Conservation (phyloP, 257 asterid genomes). For the Solanum boliviense region DNA sequence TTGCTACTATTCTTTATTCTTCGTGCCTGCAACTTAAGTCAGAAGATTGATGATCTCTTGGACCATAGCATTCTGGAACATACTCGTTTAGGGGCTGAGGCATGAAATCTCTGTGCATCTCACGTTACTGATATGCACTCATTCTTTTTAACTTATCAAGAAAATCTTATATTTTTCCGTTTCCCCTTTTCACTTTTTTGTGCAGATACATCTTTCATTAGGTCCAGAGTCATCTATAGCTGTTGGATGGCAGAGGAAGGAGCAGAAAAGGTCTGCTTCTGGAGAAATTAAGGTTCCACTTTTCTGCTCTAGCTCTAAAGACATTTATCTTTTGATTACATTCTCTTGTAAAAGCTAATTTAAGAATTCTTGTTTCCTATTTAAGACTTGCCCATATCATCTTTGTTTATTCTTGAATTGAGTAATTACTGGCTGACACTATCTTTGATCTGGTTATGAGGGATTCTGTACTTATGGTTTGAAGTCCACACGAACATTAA, state of each 20-base stretch:
- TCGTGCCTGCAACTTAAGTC: neutral
- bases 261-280: constrained; percentile 61
- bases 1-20: neutral
- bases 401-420: neutral
- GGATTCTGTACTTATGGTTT: neutral
- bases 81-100: neutral
- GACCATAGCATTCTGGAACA: neutral
- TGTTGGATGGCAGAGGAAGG: constrained; percentile 91
- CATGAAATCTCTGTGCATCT: neutral
- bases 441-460: neutral
- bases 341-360: neutral
- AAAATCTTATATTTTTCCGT: neutral
- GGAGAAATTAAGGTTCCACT: constrained; percentile 77
- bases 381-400: neutral
- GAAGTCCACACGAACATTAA: neutral
- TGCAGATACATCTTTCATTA: constrained; percentile 77
- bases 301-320: neutral
- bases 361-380: neutral
- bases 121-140: neutral
- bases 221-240: constrained; percentile 79
- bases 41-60: neutral
- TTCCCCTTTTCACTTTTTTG: constrained; percentile 7
- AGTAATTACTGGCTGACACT: neutral
- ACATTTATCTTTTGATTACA: neutral
- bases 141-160: neutral